Percentiles rank a stretch among this genome's conserved stretches.
Evolutionary conservation across 352 stramenopile genomes (phyloP).

Genomic region (Phytophthora pisi): DNA sequence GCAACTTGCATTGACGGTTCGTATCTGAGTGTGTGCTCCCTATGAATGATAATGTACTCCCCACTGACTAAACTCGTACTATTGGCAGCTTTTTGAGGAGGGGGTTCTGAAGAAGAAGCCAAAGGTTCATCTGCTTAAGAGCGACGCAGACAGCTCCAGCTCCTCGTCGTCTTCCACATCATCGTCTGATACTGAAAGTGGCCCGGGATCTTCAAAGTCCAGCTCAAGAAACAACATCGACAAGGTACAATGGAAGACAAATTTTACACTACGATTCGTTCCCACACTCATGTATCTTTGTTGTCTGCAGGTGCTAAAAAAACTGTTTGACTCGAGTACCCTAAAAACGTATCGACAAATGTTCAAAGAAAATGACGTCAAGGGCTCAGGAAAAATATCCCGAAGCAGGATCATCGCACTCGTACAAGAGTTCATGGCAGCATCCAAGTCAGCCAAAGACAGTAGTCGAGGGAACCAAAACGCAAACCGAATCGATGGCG

Average conservation of each 20-base stretch:
- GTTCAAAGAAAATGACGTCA: conserved; percentile 47
- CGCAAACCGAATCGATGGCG: neutral
- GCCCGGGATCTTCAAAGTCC: conserved; percentile 14
- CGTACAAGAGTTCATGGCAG: conserved; percentile 37
- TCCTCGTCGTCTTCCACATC: conserved; percentile 33
- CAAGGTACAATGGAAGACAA: conserved; percentile 20
- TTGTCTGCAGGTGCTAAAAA: conserved; percentile 32
- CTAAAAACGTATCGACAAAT: conserved; percentile 39
- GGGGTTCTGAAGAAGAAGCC: conserved; percentile 53
- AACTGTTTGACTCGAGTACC: conserved; percentile 45
- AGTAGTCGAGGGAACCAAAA: neutral
- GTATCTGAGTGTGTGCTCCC: neutral
- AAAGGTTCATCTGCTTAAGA: conserved; percentile 35
- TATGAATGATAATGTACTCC: no score
- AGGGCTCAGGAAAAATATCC: conserved; percentile 45
- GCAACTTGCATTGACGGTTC: conserved; percentile 69
- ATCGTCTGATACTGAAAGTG: conserved; percentile 10
- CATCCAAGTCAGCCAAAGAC: conserved; percentile 4
- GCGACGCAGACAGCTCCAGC: conserved; percentile 26
- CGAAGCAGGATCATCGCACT: conserved; percentile 45
- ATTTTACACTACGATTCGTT: neutral
- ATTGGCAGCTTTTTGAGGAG: conserved; percentile 57
- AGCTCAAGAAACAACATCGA: conserved; percentile 18
- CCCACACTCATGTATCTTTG: neutral
- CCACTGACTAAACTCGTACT: neutral